Evolutionary conservation across 2,329 filamentous ascomycete genomes (phyloP), one percentile per base, ranked within the genome.

Genomic region (Rosellinia necatrix): DNA sequence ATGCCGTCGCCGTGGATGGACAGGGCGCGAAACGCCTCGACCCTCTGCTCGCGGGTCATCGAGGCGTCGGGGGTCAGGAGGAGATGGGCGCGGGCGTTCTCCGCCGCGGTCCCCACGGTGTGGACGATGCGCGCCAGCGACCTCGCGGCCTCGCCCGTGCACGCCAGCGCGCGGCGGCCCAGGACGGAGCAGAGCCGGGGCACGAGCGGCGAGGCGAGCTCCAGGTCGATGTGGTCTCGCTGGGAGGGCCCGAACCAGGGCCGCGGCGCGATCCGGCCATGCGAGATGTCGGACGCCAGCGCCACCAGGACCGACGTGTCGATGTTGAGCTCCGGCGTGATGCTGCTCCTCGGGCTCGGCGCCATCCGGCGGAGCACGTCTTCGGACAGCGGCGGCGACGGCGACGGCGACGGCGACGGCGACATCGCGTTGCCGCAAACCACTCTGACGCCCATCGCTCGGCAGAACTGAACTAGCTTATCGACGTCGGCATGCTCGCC

Each of bases 281-380:
- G 87, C 2, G 86, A 88, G 22, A 92, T 84, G 64, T 92, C 89
- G 0, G 88, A 91, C 1, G 88, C 82, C 2, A 92, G 75, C 4
- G 88, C 88, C 4, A 92, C 80, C 5, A 92, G 78, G 42, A 91
- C 82, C 1, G 88, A 91, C 50, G 84, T 86, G 69, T 88, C 85
- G 52, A 88, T 78, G 65, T 88, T 86, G 24, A 87, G 57, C 29
- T 64, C 49, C 22, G 64, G 29, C 0, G 66, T 64, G 38, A 70
- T 66, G 12, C 51, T 61, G 10, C 62, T 58, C 35, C 52, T 64
- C 6, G 68, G 69, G 22, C 59, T 64, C 21, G 70, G 68, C 13
- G 64, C 64, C 68, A 72, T 71, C 38, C 27, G 37, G 27, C 58
- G 37, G 35, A 71, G 62, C 13, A 70, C 55, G 15, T 42, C 50